Conservation (phyloP, 1,139 yeast species). For the Suhomyces yuchorum region DNA sequence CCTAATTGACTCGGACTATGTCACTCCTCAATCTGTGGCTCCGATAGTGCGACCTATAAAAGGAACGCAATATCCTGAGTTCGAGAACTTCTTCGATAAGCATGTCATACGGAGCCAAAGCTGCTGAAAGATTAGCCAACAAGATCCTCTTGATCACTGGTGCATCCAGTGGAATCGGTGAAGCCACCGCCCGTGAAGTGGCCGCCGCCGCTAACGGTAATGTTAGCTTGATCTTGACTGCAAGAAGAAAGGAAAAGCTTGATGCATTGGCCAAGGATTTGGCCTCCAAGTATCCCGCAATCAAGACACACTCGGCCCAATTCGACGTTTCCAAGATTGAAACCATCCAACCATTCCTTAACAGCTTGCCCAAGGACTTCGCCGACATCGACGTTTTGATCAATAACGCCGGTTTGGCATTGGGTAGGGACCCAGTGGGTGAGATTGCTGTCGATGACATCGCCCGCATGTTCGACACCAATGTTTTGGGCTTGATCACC, state of each 20-base stretch:
- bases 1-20: not conserved
- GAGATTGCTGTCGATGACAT: slow-evolving; percentile 36
- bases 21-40: not conserved
- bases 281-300: slow-evolving; percentile 26
- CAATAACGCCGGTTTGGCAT: slow-evolving; percentile 48
- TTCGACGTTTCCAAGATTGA: slow-evolving; percentile 43
- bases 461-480: slow-evolving; percentile 42
- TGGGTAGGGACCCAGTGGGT: slow-evolving; percentile 44
- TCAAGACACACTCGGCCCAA: slow-evolving; percentile 29
- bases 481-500: slow-evolving; percentile 44
- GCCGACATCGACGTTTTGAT: slow-evolving; percentile 42
- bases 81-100: slow-evolving; percentile 1
- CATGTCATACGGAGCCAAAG: slow-evolving; percentile 55
- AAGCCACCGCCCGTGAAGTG: slow-evolving; percentile 43
- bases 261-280: slow-evolving; percentile 32
- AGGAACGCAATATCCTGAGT: not conserved
- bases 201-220: slow-evolving; percentile 44
- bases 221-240: slow-evolving; percentile 43
- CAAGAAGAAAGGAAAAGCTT: slow-evolving; percentile 44
- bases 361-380: slow-evolving; percentile 36
- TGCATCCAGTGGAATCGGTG: slow-evolving; percentile 69
- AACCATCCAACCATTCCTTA: slow-evolving; percentile 35
- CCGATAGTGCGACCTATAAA: not conserved
- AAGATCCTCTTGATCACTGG: slow-evolving; percentile 70
- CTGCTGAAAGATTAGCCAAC: slow-evolving; percentile 61